Conservation (phyloP, 2,329 filamentous ascomycete species). For the Paraphoma chrysanthemicola region DNA sequence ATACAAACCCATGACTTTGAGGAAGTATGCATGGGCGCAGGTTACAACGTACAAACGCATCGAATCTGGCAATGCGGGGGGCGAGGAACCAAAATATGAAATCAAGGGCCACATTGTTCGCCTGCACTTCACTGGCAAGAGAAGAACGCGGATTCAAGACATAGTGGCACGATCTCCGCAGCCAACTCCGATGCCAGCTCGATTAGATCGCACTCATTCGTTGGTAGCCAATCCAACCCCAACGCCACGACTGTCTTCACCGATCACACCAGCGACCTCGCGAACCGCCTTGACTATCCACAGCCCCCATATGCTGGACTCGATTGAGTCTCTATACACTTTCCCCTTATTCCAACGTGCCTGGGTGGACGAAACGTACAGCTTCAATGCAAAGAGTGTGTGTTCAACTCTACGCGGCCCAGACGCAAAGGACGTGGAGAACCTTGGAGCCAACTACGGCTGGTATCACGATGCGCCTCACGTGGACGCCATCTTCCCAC, state of each 20-base stretch:
- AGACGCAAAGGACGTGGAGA: background rate
- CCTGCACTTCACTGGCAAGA: conserved; percentile 15
- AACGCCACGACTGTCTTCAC: background rate
- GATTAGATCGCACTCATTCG: background rate
- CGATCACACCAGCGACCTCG: background rate
- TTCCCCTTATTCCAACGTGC: conserved; percentile 15
- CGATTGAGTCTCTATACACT: background rate
- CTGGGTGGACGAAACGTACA: conserved; percentile 28
- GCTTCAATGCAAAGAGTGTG: conserved; percentile 18
- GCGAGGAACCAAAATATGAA: conserved; percentile 1
- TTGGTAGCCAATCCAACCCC: background rate
- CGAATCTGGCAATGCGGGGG: background rate
- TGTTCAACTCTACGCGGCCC: background rate
- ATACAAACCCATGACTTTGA: background rate
- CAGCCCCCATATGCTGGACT: background rate
- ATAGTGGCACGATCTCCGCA: background rate
- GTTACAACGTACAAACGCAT: conserved; percentile 6
- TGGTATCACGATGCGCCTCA: conserved; percentile 31
- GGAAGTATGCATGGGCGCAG: conserved; percentile 3
- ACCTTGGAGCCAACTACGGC: conserved; percentile 6
- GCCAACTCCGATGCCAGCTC: background rate
- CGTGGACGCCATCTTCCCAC: conserved; percentile 31
- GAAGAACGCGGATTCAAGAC: conserved; percentile 6
- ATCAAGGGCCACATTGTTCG: conserved; percentile 10
- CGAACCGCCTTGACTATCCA: conserved; percentile 1